Base-by-base conservation (phyloP, 139 green algal species). In the Chlamydomonas sphaeroides region DNA sequence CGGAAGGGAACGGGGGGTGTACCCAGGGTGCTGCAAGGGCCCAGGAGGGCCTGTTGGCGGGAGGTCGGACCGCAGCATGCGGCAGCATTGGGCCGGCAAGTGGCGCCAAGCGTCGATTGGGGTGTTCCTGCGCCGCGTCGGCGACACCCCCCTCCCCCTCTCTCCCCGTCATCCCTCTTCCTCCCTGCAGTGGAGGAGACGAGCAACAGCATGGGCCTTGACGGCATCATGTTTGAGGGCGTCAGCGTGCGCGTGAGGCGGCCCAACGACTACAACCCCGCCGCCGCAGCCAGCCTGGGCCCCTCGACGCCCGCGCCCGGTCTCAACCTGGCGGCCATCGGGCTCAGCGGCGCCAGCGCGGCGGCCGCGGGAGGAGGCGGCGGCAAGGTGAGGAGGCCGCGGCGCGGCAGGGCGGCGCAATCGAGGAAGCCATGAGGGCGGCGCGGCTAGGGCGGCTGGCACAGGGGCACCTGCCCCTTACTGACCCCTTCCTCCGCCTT, bases 191-290 rank as follows among this genome's bases (percentile, higher is more conserved):
- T 98, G 5, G 95, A 98, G 88, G 96, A 98, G 90, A 94, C 94
- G 0, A 95, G 87, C 79, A 98, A 99, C 81, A 92, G 93, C 7
- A 97, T 98, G 94, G 95, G 95, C 3, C 91, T 99, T 45, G 96
- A 99, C 72, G 95, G 95, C 80, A 97, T 99, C 88, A 96, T 98
- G 93, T 98, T 98, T 88, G 96, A 99, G 91, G 97, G 97, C 61
- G 93, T 97, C 36, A 92, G 82, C 11, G 91, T 99, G 78, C 92
- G 97, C 42, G 92, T 99, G 82, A 89, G 96, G 2, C 89, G 97
- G 17, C 97, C 97, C 65, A 99, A 98, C 78, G 97, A 99, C 86
- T 99, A 99, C 93, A 98, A 99, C 90, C 89, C 95, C 3, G 90
- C 91, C 0, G 92, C 91, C 8, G 97, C 97, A 0, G 91, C 92